Base-by-base conservation (phyloP, 352 stramenopile species). In the Blastocystis sp. region DNA sequence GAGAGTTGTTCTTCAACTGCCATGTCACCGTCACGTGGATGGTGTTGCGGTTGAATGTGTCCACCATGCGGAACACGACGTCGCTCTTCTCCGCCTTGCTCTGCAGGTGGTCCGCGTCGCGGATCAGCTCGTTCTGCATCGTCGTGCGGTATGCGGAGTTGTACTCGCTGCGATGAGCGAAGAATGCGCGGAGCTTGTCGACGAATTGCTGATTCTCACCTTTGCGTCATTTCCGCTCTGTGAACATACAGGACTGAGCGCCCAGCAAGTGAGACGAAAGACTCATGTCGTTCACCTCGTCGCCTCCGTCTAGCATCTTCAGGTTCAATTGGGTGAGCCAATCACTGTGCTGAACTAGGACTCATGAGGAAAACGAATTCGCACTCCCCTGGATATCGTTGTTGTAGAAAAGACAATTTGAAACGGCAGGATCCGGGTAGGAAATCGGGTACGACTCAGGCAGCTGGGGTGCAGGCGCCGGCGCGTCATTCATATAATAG, bases 61-160 rank as follows among this genome's bases (percentile, higher is more conserved):
- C 79, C 60, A 89, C 79, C 79, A 89, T 80, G 13, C 62, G 62
- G 0, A 89, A 60, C 29, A 89, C 35, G 9, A 89, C 50, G 41
- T 89, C 79, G 55, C 79, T 80, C 61, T 89, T 89, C 31, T 77
- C 79, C 24, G 79, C 79, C n/a, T 61, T 33, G 29, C 61, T 67
- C 55, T 89, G 79, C 35, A 89, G 29, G 21, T 78, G 31, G 31
- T 77, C 24, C 21, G 79, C 79, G 66, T 77, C 79, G 10, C 16
- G 24, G 35, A 89, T 29, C 39, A 89, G 37, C 37, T 89, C 55
- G 10, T 19, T 29, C 31, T 89, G 74, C 24, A 69, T 3, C 16
- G 50, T 33, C 55, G 6, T 9, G 2, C 67, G 37, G 2, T 39
- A 9, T 3, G 31, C 41, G 21, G 31, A 1, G 21, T 29, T 69